Base-by-base conservation (phyloP, 805 yeast species). In the Ogataea dorogensis region DNA sequence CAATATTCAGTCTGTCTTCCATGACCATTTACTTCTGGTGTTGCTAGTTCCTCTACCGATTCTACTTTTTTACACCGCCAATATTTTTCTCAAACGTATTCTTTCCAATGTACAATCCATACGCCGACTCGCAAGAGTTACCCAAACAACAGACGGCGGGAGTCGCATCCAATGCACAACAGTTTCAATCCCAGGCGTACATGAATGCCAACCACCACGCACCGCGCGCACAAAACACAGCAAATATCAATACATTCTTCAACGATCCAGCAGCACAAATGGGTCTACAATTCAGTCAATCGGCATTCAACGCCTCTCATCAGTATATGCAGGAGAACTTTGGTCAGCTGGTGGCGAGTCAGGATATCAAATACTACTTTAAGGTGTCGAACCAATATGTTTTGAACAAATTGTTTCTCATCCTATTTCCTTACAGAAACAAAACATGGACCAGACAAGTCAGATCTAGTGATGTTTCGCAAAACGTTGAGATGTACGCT, bases 311-410 rank as follows among this genome's bases (percentile, higher is more conserved):
- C 46, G 84, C 86, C 19, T 86, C 93, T 16, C 86, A 85, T 49
- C 81, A 81, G 44, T 85, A 84, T 61, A 61, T 87, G 58, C 85
- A 85, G 48, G 81, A 80, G 43, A 86, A 84, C 60, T 71, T 81
- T 47, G 74, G 74, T 15, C 66, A 65, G 26, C 65, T 71, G 47
- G 70, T 75, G 18, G 67, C 71, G 3, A 65, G 66, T 16, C 68
- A 71, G 36, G 80, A 84, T 37, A 63, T 93, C 49, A 81, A 87
- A 47, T 85, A 81, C 64, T 89, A 89, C 62, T 94, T 93, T 70
- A 86, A 86, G 61, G 96, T 93, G 13, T 82, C 95, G 30, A 94
- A 91, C 59, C 67, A 79, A 5, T 94, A 91, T 54, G 98, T 93
- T 10, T 56, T 83, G 43, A 69, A 70, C 22, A 93, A 93, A 57